Base-by-base conservation (phyloP, 2,329 filamentous ascomycete species). In the Alternaria atra region DNA sequence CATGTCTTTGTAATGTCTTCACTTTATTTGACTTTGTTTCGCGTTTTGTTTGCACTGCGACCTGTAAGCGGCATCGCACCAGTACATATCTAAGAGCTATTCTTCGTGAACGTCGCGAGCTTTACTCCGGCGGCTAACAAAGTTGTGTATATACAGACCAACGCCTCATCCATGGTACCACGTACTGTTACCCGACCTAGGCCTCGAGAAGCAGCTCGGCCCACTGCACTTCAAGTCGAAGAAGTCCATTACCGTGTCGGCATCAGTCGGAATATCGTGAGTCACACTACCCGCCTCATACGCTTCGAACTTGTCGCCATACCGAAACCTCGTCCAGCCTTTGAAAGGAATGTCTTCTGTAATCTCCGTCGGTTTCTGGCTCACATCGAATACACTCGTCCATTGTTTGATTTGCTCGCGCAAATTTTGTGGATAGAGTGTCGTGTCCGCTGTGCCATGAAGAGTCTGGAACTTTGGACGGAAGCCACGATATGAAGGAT, bases 391-490 rank as follows among this genome's bases (percentile, higher is more conserved):
- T 2, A 77, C 73, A 37, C 60, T 70, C 2, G 73, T 77, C 75
- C 74, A 77, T 55, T 77, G 67, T 58, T 77, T 77, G 54, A 77
- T 71, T 48, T 75, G 68, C 53, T 77, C 75, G n/a, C 72, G 55
- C 8, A 76, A 57, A 35, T 77, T 77, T 59, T 75, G 74, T 15
- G 72, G 72, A 52, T 75, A 71, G 1, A 77, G 54, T 1, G 71
- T 59, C 2, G 58, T 69, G 47, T 77, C 74, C 1, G 54, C 62
- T 0, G 67, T 70, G 1, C 75, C 75, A 50, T 77, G 75, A 5
- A 74, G 55, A 5, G 73, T 70, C 50, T 77, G 75, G 34, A 77
- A 29, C 55, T 76, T 77, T 2, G 75, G 75, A 13, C 74, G 62
- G 55, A 70, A 75, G 2, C 73, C 72, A 2, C 37, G 68, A 52